Evolutionary conservation across 2,329 filamentous ascomycete genomes (phyloP), one percentile per base, ranked within the genome.

Genomic region (Fusarium compactum): DNA sequence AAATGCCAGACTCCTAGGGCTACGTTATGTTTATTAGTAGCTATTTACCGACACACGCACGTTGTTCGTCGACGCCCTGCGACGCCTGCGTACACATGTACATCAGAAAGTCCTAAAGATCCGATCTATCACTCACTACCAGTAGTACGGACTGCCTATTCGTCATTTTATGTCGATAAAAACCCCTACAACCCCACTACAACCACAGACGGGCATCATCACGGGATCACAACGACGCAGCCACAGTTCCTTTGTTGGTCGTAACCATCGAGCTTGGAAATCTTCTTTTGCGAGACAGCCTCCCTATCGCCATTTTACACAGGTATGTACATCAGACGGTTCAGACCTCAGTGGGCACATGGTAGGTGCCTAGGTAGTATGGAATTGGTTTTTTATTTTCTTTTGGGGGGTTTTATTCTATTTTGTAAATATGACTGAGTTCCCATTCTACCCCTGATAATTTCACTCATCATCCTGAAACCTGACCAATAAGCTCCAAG

Each of bases 141-240:
- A 40, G 20, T 34, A 48, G 54, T 62, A 45, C 18, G 48, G 24
- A 25, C 55, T 56, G 27, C 55, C 24, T 51, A 25, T 48, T 44
- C 45, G 41, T 57, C 50, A 56, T 56, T 27, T 45, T 58, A 30
- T 29, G n/a, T 64, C 43, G 32, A 41, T 7, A 34, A n/a, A 25
- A 52, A 15, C 18, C 15, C 15, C 57, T 60, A 27, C 32, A 44
- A 51, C 51, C 57, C 67, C 66, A 63, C 64, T 53, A 51, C 63
- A 62, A 65, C 71, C 73, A 75, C 73, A 75, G 69, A 44, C 34
- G 32, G 27, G 25, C 32, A 61, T 50, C 47, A 75, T 75, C 73
- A 75, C 73, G 73, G 73, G 73, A 74, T 48, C 56, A 24, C 51
- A 24, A 62, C 58, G 48, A 38, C 32, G 46, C 41, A 24, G 44